Evolutionary conservation across 192 early-diverging fungal species (phyloP), one percentile per base, ranked within the genome.

Genomic region (Haplosporangium gracile): DNA sequence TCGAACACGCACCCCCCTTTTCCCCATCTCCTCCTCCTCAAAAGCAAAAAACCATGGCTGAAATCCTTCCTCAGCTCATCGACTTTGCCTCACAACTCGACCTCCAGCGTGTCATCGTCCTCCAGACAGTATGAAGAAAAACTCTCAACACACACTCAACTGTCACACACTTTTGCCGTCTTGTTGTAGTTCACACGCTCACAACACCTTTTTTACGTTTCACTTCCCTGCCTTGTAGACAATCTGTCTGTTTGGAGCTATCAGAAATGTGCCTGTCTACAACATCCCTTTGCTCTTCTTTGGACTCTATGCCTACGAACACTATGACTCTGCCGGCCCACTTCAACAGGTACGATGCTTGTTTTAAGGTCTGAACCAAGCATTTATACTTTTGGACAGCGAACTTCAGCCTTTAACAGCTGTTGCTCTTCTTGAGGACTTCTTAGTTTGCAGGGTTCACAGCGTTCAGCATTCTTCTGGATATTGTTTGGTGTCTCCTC

Each of bases 241-340:
- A 15, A 72, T 92, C 34, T 82, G 89, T 47, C 85, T 92, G 22
- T 75, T 90, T 75, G 91, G 88, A 15, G 87, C 89, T 43, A 76
- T 92, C 81, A 77, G 90, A 9, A 78, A 76, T 26, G 87, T 88
- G 45, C 91, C 91, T 5, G 85, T 71, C 42, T 92, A 92, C 80
- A 92, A 92, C 51, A 85, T 90, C 9, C 90, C 91, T 20, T 78
- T 92, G 40, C 89, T 91, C 55, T 88, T 92, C 65, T 92, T 91
- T 78, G 91, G 90, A 8, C 87, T 91, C 63, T 92, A 90, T 75
- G 88, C 91, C 11, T 90, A 87, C 36, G 81, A 92, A 49, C 85
- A 88, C 78, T 89, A 88, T 68, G 91, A 92, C 40, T 90, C 91
- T 15, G 87, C 88, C 45, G 85, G 86, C 36, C 91, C 91, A 26